Conservation (phyloP, 495 filamentous ascomycete species). For the Cryomyces minteri region DNA sequence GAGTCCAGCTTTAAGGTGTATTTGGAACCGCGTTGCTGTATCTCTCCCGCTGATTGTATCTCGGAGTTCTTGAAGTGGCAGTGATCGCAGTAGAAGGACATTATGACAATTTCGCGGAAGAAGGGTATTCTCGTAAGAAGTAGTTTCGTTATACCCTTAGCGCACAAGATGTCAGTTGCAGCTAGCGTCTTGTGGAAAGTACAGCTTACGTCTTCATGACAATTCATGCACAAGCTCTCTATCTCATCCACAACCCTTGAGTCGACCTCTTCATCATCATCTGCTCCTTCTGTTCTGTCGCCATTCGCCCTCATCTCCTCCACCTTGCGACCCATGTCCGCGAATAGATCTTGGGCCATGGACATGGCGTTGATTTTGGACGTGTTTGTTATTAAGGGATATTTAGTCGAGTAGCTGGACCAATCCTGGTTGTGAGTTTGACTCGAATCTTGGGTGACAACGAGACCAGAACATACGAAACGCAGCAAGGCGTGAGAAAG, state of each 20-base stretch:
- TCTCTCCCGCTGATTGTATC: constrained; percentile 73
- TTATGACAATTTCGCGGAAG: constrained; percentile 92
- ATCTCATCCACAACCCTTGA: constrained; percentile 47
- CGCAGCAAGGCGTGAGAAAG: too few relatives aligned
- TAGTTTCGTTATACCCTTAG: constrained; percentile 64
- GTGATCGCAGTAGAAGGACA: constrained; percentile 84
- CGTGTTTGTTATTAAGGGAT: background rate
- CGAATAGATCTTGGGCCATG: constrained; percentile 25
- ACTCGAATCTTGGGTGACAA: too few relatives aligned
- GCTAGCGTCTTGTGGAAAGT: background rate
- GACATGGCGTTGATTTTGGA: constrained; percentile 1
- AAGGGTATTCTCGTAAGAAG: constrained; percentile 82
- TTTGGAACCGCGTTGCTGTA: constrained; percentile 72
- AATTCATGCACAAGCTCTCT: constrained; percentile 70
- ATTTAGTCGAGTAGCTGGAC: background rate
- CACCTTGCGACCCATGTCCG: constrained; percentile 27
- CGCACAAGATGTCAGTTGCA: too few relatives aligned
- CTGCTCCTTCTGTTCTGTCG: background rate
- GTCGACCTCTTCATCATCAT: constrained; percentile 22
- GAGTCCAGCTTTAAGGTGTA: constrained; percentile 56
- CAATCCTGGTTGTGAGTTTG: background rate
- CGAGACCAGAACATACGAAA: too few relatives aligned
- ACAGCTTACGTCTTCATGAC: constrained; percentile 60
- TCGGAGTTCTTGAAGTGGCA: constrained; percentile 82
- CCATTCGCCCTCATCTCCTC: constrained; percentile 14